Evolutionary conservation across 805 yeast genomes (phyloP).

Genomic region (Suhomyces canberraensis): DNA sequence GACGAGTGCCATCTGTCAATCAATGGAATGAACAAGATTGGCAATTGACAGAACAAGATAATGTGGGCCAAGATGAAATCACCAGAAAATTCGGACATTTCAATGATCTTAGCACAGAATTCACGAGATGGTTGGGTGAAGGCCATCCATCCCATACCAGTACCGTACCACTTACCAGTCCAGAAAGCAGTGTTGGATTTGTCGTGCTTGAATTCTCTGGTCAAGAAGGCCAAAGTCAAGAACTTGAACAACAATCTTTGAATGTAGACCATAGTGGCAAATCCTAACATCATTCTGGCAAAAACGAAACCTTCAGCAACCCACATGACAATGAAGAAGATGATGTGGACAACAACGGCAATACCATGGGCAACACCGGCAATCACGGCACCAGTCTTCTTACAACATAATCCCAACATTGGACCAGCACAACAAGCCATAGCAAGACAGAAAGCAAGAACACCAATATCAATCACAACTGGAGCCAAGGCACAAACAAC

Average conservation of each 20-base stretch:
- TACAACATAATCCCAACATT: constrained; percentile 88
- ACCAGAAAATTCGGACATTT: constrained; percentile 92
- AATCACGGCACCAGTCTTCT: constrained; percentile 91
- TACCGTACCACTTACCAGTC: constrained; percentile 99
- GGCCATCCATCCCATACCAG: constrained; percentile 90
- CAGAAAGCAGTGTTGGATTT: constrained; percentile 97
- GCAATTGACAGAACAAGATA: constrained; percentile 83
- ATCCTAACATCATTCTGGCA: constrained; percentile 81
- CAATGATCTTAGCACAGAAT: constrained; percentile 89
- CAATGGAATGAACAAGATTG: constrained; percentile 78
- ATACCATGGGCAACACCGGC: constrained; percentile 97
- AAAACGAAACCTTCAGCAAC: constrained; percentile 91
- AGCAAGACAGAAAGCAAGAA: constrained; percentile 68
- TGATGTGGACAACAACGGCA: constrained; percentile 82
- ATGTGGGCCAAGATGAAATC: constrained; percentile 93
- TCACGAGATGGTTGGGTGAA: constrained; percentile 96
- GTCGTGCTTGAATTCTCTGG: constrained; percentile 96
- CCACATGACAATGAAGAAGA: constrained; percentile 95
- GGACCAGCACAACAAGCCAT: constrained; percentile 98
- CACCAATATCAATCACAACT: constrained; percentile 85
- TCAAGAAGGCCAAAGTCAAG: constrained; percentile 71
- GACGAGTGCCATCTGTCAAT: constrained; percentile 97
- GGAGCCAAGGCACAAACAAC: constrained; percentile 86
- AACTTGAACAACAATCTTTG: constrained; percentile 86
- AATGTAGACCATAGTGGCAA: constrained; percentile 76